Conservation (phyloP, 2,329 filamentous ascomycete species). For the Rhynchosporium agropyri region DNA sequence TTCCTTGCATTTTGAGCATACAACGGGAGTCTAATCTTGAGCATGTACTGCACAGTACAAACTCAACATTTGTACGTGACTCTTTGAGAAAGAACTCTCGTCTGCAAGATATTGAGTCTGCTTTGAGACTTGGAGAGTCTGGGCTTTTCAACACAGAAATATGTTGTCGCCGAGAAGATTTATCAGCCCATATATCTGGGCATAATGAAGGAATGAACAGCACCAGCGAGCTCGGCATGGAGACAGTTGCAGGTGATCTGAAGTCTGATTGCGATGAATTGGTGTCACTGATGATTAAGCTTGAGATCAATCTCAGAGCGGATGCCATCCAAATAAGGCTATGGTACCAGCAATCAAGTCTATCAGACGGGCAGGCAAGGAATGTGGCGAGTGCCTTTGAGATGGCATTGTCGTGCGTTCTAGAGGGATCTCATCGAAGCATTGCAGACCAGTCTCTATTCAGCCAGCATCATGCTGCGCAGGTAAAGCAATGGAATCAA, state of each 20-base stretch:
- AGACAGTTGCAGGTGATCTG: background rate
- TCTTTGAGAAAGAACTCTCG: background rate
- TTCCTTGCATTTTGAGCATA: constrained; percentile 11
- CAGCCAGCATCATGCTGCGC: background rate
- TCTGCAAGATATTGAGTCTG: background rate
- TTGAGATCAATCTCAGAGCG: background rate
- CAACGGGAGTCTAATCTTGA: constrained; percentile 11
- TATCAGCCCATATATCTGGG: background rate
- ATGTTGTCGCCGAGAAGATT: background rate
- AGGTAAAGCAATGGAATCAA: constrained; percentile 11
- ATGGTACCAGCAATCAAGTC: background rate
- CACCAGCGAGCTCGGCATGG: no score
- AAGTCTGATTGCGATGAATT: background rate
- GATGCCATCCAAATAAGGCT: background rate
- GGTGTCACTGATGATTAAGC: constrained; percentile 1
- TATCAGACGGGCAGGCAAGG: constrained; percentile 9
- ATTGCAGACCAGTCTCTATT: constrained; percentile 12
- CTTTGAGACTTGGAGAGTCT: background rate
- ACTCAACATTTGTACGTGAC: constrained; percentile 4
- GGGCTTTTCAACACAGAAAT: constrained; percentile 13
- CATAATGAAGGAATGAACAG: background rate
- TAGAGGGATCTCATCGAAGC: constrained; percentile 2
- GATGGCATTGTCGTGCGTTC: constrained; percentile 6
- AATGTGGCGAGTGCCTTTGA: constrained; percentile 12
- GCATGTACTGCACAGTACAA: constrained; percentile 8